phyloP scores from a whole-genome alignment of 345 rosid species.

The Turnera subulata region DNA sequence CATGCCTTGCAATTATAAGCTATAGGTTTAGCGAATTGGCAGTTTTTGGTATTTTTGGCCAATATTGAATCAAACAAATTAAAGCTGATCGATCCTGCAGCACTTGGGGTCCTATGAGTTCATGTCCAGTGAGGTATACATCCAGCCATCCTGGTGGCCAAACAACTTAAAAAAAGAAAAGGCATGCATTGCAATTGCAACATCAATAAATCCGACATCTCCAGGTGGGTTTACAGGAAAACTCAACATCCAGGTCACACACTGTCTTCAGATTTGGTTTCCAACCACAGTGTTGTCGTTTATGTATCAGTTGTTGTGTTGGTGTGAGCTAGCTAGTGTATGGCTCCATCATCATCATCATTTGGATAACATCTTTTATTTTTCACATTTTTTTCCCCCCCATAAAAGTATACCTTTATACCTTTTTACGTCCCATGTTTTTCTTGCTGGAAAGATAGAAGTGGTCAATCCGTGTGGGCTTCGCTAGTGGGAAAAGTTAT shows the following conservation, averaged over 20 bases:
- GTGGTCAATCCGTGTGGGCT: not conserved
- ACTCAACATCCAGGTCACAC: conserved; percentile 14
- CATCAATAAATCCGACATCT: conserved; percentile 14
- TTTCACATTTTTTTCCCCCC: not conserved
- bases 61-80: not conserved
- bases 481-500: no score
- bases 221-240: conserved; percentile 21
- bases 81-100: no score
- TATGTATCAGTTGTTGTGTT: not conserved
- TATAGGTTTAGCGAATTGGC: conserved; percentile 1
- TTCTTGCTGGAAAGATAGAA: not conserved
- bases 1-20: not conserved
- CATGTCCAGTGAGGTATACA: not conserved
- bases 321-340: no score
- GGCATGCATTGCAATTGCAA: not conserved
- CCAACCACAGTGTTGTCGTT: not conserved
- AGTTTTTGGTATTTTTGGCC: not conserved
- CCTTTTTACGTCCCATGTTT: not conserved
- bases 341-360: no score
- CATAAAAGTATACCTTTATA: no score
- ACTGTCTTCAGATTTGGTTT: not conserved
- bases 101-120: not conserved
- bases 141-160: not conserved
- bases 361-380: conserved; percentile 3
- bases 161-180: no score